phyloP scores from a whole-genome alignment of 192 early-diverging fungal species.

The Glomus cerebriforme region DNA sequence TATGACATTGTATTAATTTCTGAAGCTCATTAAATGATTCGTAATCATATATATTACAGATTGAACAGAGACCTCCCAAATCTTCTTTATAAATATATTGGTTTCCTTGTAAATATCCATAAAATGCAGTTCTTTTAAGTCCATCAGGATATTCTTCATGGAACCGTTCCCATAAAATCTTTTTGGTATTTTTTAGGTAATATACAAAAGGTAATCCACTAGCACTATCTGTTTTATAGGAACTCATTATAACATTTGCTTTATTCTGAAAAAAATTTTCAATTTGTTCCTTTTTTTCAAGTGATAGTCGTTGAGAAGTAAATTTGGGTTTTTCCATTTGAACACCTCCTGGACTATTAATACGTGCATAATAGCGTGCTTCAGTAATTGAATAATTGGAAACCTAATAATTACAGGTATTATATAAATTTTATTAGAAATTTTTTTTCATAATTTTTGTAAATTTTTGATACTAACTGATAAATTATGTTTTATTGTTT shows the following conservation, averaged over 20 bases:
- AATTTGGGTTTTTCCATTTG: too few species aligned
- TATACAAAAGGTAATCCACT: neutral
- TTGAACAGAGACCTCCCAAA: neutral
- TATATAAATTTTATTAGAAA: too few species aligned
- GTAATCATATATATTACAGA: conserved; percentile 1
- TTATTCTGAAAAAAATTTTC: neutral
- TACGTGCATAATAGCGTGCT: too few species aligned
- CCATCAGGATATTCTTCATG: neutral
- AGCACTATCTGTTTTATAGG: neutral
- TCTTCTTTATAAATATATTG: neutral
- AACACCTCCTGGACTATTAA: too few species aligned
- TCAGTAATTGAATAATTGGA: too few species aligned
- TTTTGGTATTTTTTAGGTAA: conserved; percentile 10
- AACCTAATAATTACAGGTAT: too few species aligned
- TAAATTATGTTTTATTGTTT: too few species aligned
- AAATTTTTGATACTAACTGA: too few species aligned
- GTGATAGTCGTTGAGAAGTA: too few species aligned
- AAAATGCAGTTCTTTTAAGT: neutral
- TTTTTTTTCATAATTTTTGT: too few species aligned
- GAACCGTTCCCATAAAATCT: neutral
- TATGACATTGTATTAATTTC: too few species aligned
- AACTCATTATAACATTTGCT: conserved; percentile 5
- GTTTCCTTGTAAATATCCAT: neutral
- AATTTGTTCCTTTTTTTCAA: neutral
- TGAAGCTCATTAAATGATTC: neutral